phyloP scores from a whole-genome alignment of 2,329 filamentous ascomycete genomes.

The Nectriaceae sp. region DNA sequence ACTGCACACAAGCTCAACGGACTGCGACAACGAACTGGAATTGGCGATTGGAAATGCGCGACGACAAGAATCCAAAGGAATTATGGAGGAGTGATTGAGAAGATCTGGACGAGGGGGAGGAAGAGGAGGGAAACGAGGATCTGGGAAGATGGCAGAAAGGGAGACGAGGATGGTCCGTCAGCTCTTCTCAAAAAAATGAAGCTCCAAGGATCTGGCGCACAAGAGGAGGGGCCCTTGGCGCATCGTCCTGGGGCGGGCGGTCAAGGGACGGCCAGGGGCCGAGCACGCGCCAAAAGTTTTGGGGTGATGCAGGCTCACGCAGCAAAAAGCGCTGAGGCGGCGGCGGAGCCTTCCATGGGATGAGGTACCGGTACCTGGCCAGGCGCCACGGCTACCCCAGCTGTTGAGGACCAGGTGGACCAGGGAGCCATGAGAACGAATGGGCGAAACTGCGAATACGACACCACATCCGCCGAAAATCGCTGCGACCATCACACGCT shows the following conservation, averaged over 20 bases:
- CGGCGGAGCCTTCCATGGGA: conserved; percentile 5
- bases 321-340: conserved; percentile 26
- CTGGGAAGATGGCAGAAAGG: conserved; percentile 25
- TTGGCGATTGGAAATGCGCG: conserved; percentile 15
- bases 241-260: conserved; percentile 6
- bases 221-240: conserved; percentile 12
- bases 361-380: conserved; percentile 24
- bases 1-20: conserved; percentile 25
- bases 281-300: conserved; percentile 16
- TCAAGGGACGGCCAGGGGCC: neutral
- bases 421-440: conserved; percentile 3
- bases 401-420: conserved; percentile 31
- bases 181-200: conserved; percentile 32
- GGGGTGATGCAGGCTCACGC: conserved; percentile 13
- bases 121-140: conserved; percentile 19
- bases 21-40: conserved; percentile 25
- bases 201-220: conserved; percentile 26
- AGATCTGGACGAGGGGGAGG: conserved; percentile 7
- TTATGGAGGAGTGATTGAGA: conserved; percentile 21
- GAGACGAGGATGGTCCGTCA: conserved; percentile 21
- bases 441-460: too few relatives aligned
- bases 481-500: conserved; percentile 19
- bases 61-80: conserved; percentile 6
- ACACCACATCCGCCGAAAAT: conserved; percentile 27
- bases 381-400: conserved; percentile 12